Evolutionary conservation across 1,284 basidiomycete genomes (phyloP), one percentile per base, ranked within the genome.

Genomic region (Cryptococcus sp.): DNA sequence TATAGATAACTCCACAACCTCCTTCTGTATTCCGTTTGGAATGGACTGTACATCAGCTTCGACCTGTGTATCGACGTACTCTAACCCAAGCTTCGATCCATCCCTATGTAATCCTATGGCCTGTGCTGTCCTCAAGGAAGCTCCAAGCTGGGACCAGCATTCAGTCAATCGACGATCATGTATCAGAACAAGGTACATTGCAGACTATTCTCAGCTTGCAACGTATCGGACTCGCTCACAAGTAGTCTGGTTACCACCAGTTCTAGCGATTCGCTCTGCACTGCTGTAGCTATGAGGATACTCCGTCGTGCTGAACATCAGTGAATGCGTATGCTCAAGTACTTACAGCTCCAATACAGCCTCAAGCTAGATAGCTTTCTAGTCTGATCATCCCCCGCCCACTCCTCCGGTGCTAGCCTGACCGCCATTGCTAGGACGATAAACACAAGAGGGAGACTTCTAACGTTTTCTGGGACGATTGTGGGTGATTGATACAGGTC

Each of bases 81-180:
- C 74, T 10, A 77, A 53, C 0, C 75, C 75, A 78, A 88, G 84
- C 52, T 85, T 85, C n/a, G 85, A 82, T 13, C 89, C 89, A 70
- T 97, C 92, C 50, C 93, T 81, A 73, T 97, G 92, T 32, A 97
- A 76, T 16, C 92, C 93, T 37, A 97, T 83, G 1, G 92, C 92
- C 69, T 96, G 92, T 11, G 92, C 93, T 14, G 91, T 96, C 49
- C 92, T 79, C 18, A 97, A 85, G 37, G 91, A 91, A 1, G 90
- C 91, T 45, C 92, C 92, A 11, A 97, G 79, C 65, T 93, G 88
- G 67, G 88, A 91, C 91, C 93, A 97, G 66, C 90, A 92, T 75
- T 96, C 92, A 4, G 73, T 76, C 25, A 75, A 49, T 25, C 75
- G 69, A 13, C 75, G 64, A 55, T 77, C 75, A 49, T 77, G 75